These are phyloP conservation scores for Papiliotrema terrestris DNA, from an alignment of 1,284 basidiomycete genomes.

Conservation along the genomic window DNA sequence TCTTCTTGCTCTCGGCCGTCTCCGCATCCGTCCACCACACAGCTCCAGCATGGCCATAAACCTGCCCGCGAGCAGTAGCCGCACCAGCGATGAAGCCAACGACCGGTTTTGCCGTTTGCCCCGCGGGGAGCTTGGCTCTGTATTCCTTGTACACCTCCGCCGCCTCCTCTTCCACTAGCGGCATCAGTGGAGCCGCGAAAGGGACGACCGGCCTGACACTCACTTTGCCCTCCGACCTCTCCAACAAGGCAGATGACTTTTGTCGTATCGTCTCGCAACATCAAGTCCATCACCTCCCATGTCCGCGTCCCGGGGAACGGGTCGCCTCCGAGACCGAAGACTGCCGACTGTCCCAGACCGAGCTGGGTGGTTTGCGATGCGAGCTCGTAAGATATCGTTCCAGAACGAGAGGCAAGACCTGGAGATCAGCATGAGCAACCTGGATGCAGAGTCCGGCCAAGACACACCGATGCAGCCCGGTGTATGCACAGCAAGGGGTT, in stretches of 20 bases:
- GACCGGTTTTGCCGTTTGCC: slow-evolving; percentile 53
- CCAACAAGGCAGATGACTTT: slow-evolving; percentile 92
- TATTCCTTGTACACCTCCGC: slow-evolving; percentile 85
- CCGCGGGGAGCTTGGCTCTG: slow-evolving; percentile 71
- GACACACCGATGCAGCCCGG: slow-evolving; percentile 78
- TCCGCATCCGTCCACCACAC: slow-evolving; percentile 24
- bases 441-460: not conserved
- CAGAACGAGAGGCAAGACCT: slow-evolving; percentile 95
- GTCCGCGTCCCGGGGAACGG: slow-evolving; percentile 76
- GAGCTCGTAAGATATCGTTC: slow-evolving; percentile 72
- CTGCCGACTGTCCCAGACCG: slow-evolving; percentile 88
- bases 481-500: slow-evolving; percentile 89
- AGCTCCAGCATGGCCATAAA: slow-evolving; percentile 80
- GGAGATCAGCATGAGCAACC: no score
- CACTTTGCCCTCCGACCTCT: slow-evolving; percentile 75
- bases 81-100: slow-evolving; percentile 93
- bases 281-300: slow-evolving; percentile 85
- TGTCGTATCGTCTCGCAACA: slow-evolving; percentile 76
- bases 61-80: slow-evolving; percentile 87
- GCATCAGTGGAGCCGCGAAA: slow-evolving; percentile 41
- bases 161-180: slow-evolving; percentile 90
- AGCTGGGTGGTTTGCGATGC: slow-evolving; percentile 90
- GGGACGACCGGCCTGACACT: not conserved
- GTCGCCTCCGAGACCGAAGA: slow-evolving; percentile 93
- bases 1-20: slow-evolving; percentile 5